These are phyloP conservation scores for Stylonectria norvegica DNA, from an alignment of 2,329 filamentous ascomycete genomes.

Conservation along the genomic window DNA sequence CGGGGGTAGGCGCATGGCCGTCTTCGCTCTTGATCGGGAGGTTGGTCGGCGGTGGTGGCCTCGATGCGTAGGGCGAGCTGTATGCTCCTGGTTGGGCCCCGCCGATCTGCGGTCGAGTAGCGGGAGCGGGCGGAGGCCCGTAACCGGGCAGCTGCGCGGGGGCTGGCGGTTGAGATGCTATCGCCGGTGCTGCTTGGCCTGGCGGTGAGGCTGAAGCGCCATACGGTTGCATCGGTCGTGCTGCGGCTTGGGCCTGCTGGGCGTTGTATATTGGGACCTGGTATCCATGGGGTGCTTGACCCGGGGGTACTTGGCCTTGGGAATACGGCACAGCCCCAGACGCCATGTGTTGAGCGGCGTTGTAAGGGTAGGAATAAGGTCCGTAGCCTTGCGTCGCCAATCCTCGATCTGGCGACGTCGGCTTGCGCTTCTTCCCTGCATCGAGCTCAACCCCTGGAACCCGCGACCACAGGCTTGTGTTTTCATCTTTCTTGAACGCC, in stretches of 20 bases:
- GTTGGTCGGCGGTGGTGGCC: constrained; percentile 30
- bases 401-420: constrained; percentile 49
- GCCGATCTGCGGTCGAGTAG: constrained; percentile 31
- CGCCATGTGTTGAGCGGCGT: constrained; percentile 33
- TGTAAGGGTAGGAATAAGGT: constrained; percentile 35
- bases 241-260: constrained; percentile 28
- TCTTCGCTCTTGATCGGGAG: constrained; percentile 31
- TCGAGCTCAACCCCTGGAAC: constrained; percentile 57
- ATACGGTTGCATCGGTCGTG: constrained; percentile 30
- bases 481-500: constrained; percentile 57
- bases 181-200: constrained; percentile 21
- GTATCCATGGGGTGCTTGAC: constrained; percentile 34
- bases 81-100: constrained; percentile 32
- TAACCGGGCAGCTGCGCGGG: constrained; percentile 35
- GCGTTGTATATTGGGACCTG: constrained; percentile 33
- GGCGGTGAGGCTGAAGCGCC: constrained; percentile 28
- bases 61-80: constrained; percentile 37
- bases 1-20: constrained; percentile 16
- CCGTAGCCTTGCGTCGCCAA: constrained; percentile 37
- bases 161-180: constrained; percentile 30
- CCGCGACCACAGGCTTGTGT: constrained; percentile 54
- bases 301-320: constrained; percentile 31
- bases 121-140: constrained; percentile 35
- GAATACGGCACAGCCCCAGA: constrained; percentile 32
- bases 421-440: constrained; percentile 59